Evolutionary conservation across 176 grass and related monocot genomes (phyloP), one percentile per base, ranked within the genome.

Genomic region (Secale cereale): DNA sequence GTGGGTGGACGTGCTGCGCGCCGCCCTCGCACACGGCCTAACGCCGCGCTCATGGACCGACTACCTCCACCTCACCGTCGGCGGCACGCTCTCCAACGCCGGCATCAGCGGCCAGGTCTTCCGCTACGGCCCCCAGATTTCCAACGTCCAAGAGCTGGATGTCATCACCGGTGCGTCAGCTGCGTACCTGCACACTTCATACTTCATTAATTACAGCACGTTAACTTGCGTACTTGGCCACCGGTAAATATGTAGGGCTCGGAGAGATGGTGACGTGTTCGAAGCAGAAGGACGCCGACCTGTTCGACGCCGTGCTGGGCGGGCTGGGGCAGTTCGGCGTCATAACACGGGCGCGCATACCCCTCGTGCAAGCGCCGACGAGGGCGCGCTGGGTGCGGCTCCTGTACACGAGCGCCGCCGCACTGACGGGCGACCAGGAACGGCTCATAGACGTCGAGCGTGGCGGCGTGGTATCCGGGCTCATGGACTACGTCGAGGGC

Each of bases 121-220:
- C 73, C 82, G 64, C 12, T 59, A 92, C 14, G 94, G 91, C 9
- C 89, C 94, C 1, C 91, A 90, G 75, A 94, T 94, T 6, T 91
- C 94, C n/a, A 94, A 91, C 77, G 91, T 97, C 16, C 81, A 69
- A 40, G 94, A 94, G 69, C 84, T 97, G 25, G 91, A 97, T 56
- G 89, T 97, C 48, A 37, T 94, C 75, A 94, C 94, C 0, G 93
- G 93, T 92, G 70, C 2, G 59, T 31, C 14, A 45, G 3, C 56
- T 91, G 65, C 10, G 36, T 43, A 33, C 57, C 2, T 64, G 22
- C 83, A n/a, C 40, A 35, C 54, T 57, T 9, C 7, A 3, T 22
- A 22, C 54, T 57, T 57, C 17, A 57, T 22, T 57, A 7, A 22
- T 57, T 3, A 9, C 17, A 57, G 57, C 32, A 27, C 19, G 14